Evolutionary conservation across 2,329 filamentous ascomycete genomes (phyloP).

Genomic region (Hypoxylon rubiginosum): DNA sequence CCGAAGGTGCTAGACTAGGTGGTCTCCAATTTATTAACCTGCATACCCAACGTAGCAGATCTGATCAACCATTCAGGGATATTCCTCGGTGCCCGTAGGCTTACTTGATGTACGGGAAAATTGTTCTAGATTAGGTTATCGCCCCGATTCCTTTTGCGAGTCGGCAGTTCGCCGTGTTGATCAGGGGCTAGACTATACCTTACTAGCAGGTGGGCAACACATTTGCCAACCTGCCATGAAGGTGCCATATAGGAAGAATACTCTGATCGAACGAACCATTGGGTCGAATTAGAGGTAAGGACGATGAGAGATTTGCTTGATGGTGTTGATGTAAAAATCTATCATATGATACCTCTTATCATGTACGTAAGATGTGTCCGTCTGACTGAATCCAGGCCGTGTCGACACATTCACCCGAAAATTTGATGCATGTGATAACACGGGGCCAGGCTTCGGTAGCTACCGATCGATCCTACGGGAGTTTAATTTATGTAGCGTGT

Average conservation of each 20-base stretch:
- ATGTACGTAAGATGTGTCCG: background rate
- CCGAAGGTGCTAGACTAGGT: background rate
- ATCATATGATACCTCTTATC: background rate
- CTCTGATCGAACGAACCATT: background rate
- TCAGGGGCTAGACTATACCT: background rate
- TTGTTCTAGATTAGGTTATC: background rate
- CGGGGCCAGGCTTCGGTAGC: background rate
- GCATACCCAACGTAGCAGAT: background rate
- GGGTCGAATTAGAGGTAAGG: background rate
- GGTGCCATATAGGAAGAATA: background rate
- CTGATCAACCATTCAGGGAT: background rate
- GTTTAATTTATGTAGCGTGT: background rate
- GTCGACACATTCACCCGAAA: background rate
- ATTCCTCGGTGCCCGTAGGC: background rate
- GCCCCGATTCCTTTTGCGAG: background rate
- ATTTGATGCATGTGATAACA: background rate
- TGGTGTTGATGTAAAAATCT: background rate
- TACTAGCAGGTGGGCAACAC: background rate
- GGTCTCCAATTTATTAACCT: background rate
- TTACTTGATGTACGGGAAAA: background rate
- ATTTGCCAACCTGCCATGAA: too few species aligned
- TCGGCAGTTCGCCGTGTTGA: background rate
- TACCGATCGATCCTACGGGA: slow-evolving; percentile 1
- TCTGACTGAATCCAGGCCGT: background rate
- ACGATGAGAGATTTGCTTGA: background rate